A percentile compares a stretch with the other conserved stretches of the same genome.
Conservation (phyloP, 345 rosid species). For the Lenwebbia sp. region DNA sequence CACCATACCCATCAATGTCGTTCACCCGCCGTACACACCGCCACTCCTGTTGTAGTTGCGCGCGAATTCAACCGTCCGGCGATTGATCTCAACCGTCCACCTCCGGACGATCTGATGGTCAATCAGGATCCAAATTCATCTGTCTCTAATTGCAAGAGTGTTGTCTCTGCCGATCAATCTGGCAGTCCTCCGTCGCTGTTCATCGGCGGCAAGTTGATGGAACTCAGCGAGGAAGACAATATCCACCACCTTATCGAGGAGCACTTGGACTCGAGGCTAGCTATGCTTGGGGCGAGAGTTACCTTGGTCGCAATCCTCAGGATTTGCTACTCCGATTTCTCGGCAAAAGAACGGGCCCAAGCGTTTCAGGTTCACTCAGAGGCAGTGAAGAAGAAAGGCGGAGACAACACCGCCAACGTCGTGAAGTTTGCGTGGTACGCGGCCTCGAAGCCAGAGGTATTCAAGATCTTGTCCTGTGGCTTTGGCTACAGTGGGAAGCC, state of each 20-base stretch:
- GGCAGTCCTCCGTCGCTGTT: background rate
- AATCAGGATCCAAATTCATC: conserved; percentile 6
- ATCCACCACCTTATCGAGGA: conserved; percentile 29
- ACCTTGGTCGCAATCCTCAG: conserved; percentile 31
- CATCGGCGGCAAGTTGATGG: conserved; percentile 16
- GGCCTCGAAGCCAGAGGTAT: conserved; percentile 27
- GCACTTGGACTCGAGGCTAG: conserved; percentile 31
- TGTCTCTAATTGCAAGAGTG: conserved; percentile 51
- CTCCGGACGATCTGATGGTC: background rate
- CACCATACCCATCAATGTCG: background rate
- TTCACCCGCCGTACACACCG: background rate
- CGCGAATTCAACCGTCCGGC: background rate
- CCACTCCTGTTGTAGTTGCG: background rate
- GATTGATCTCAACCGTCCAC: background rate
- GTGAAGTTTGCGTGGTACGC: conserved; percentile 65
- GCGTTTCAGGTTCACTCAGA: conserved; percentile 39
- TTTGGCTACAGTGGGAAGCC: conserved; percentile 25
- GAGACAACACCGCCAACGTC: conserved; percentile 40
- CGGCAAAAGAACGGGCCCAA: conserved; percentile 42
- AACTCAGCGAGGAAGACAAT: conserved; percentile 33
- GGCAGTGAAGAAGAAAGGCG: conserved; percentile 38
- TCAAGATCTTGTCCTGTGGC: conserved; percentile 44
- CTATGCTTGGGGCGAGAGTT: conserved; percentile 17
- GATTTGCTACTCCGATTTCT: conserved; percentile 17
- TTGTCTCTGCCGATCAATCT: background rate